Conservation (phyloP, 257 asterid genomes). For the Buddleja alternifolia region DNA sequence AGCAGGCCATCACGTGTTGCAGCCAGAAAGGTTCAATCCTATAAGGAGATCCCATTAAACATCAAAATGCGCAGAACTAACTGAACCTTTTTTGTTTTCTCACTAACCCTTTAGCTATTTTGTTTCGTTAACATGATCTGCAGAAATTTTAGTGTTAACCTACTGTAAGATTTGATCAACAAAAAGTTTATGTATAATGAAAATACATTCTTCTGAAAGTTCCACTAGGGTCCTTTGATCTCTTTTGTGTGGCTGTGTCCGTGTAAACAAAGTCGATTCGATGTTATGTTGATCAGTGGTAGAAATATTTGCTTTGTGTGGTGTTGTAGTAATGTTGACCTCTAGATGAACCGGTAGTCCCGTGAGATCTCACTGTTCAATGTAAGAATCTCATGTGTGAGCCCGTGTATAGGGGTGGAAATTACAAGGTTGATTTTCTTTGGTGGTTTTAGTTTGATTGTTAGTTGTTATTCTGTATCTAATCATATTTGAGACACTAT, state of each 20-base stretch:
- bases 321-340: too few relatives aligned
- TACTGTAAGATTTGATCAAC: neutral
- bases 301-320: too few relatives aligned
- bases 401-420: too few relatives aligned
- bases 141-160: neutral
- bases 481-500: too few relatives aligned
- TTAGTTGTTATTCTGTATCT: too few relatives aligned
- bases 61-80: constrained; percentile 68
- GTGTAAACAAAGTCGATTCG: too few relatives aligned
- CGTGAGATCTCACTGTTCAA: too few relatives aligned
- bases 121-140: neutral
- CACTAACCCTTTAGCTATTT: neutral
- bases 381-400: too few relatives aligned
- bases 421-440: too few relatives aligned
- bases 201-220: constrained; percentile 12
- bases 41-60: constrained; percentile 65
- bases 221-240: neutral
- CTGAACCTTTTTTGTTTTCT: constrained; percentile 21
- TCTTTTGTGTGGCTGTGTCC: neutral
- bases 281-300: too few relatives aligned
- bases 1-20: constrained; percentile 72
- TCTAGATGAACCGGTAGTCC: too few relatives aligned
- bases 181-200: constrained; percentile 6
- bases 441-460: too few relatives aligned
- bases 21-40: constrained; percentile 66